Evolutionary conservation across 1,284 basidiomycete species (phyloP), one percentile per base, ranked within the genome.

Genomic region (Cutaneotrichosporon mucoides): DNA sequence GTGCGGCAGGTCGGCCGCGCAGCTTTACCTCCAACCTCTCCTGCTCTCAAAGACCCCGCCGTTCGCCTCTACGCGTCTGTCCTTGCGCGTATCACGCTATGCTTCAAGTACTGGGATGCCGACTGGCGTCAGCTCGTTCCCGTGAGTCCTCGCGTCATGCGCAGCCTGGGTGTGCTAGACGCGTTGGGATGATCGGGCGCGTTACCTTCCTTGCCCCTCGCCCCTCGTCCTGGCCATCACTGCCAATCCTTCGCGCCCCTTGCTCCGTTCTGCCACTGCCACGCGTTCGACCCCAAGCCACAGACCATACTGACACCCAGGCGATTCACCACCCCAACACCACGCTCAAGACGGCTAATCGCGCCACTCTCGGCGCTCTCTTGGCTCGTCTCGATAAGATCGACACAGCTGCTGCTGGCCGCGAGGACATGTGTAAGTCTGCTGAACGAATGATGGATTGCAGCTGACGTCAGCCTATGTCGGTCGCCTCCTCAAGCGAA

Each of bases 51-150:
- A 2, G 48, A 49, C 35, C 48, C 48, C 13, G 48, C 36, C 8
- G 36, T 49, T 4, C 48, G 48, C 6, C 13, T 38, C 13, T 38
- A 49, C 48, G 35, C 35, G 7, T 9, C n/a, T 6, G 11, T 35
- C 2, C 12, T 49, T n/a, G n/a, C 15, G 13, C 48, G 48, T 6
- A 6, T 49, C 48, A n/a, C 35, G n/a, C n/a, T 49, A 1, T 49
- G 48, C n/a, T 49, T 38, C 48, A 37, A 49, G n/a, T 37, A 49
- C 48, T 49, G 48, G 48, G 36, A 49, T 7, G n/a, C 35, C 6
- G 48, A 49, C 12, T 49, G 35, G 48, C 3, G 7, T 1, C 13
- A 49, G 4, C 5, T 49, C 9, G 15, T 38, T 8, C 48, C 48
- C 5, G 48, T 49, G n/a, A 15, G 48, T 49, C 3, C 12, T 12